Conservation (phyloP, 768 basidiomycete species). For the Pleurotus djamor region DNA sequence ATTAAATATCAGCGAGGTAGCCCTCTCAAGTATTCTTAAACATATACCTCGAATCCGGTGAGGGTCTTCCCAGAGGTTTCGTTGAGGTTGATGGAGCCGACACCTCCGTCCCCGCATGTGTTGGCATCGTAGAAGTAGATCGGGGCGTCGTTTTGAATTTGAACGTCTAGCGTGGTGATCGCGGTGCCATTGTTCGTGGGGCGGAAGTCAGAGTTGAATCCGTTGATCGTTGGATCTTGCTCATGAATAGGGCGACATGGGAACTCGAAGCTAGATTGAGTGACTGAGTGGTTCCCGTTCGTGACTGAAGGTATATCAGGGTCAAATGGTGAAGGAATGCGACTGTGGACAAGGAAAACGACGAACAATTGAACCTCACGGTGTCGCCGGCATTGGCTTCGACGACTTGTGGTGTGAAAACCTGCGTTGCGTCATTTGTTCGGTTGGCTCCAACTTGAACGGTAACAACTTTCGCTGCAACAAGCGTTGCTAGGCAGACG, state of each 20-base stretch:
- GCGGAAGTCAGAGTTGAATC: conserved; percentile 56
- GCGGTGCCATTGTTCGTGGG: conserved; percentile 44
- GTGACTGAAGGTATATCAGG: conserved; percentile 34
- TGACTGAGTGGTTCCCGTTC: conserved; percentile 50
- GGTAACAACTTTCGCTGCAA: conserved; percentile 35
- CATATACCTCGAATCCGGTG: conserved; percentile 43
- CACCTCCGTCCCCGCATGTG: conserved; percentile 55
- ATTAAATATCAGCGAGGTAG: conserved; percentile 2
- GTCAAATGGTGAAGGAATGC: neutral
- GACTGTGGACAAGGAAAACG: neutral
- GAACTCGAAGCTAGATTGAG: conserved; percentile 50
- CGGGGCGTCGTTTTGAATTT: conserved; percentile 43
- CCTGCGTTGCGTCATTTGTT: conserved; percentile 35
- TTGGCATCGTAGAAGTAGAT: conserved; percentile 62
- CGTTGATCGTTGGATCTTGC: conserved; percentile 48
- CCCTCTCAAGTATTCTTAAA: neutral
- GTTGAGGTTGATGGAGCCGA: conserved; percentile 61
- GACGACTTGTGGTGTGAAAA: conserved; percentile 47
- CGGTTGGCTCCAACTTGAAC: conserved; percentile 47
- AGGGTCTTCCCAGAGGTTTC: conserved; percentile 37
- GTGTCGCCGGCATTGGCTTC: conserved; percentile 42
- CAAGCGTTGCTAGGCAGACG: conserved; percentile 15
- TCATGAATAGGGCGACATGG: conserved; percentile 54
- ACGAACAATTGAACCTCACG: conserved; percentile 56
- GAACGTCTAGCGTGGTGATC: conserved; percentile 40